Conservation (phyloP, 164 flowering plant genomes). For the Kingdonia uniflora region DNA sequence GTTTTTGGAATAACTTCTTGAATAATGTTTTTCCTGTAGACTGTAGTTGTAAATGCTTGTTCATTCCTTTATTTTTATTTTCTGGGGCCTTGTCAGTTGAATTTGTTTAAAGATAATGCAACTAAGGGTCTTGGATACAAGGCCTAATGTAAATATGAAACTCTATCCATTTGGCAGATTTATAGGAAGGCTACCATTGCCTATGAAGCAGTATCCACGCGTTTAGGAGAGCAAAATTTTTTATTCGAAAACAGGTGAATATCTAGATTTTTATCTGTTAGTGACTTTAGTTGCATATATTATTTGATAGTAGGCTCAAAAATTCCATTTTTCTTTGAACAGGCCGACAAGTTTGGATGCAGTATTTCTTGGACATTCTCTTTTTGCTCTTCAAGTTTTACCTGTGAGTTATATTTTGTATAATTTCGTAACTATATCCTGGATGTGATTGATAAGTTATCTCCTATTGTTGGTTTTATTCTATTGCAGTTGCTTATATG, state of each 20-base stretch:
- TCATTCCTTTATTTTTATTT: too few species aligned
- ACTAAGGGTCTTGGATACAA: too few species aligned
- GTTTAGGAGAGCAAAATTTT: constrained; percentile 56
- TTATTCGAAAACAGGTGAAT: constrained; percentile 64
- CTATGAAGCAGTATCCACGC: constrained; percentile 65
- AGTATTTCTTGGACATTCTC: constrained; percentile 61
- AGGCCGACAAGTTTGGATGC: constrained; percentile 98
- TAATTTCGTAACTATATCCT: too few species aligned
- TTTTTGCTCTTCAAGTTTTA: constrained; percentile 60
- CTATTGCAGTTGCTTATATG: too few species aligned
- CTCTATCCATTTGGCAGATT: constrained; percentile 38
- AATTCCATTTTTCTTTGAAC: constrained; percentile 10
- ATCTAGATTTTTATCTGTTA: not conserved
- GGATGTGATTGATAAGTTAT: too few species aligned
- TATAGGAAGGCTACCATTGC: constrained; percentile 59
- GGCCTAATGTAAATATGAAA: too few species aligned
- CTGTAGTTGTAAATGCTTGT: too few species aligned
- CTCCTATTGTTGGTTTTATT: too few species aligned
- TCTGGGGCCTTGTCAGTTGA: too few species aligned
- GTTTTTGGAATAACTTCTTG: too few species aligned
- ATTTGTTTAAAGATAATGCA: too few species aligned
- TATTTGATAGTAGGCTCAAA: not conserved
- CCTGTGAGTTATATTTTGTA: constrained; percentile 75
- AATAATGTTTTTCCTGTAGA: too few species aligned
- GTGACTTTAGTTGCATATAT: not conserved